phyloP scores from a whole-genome alignment of 495 filamentous ascomycete species.

The Rhypophila decipiens region DNA sequence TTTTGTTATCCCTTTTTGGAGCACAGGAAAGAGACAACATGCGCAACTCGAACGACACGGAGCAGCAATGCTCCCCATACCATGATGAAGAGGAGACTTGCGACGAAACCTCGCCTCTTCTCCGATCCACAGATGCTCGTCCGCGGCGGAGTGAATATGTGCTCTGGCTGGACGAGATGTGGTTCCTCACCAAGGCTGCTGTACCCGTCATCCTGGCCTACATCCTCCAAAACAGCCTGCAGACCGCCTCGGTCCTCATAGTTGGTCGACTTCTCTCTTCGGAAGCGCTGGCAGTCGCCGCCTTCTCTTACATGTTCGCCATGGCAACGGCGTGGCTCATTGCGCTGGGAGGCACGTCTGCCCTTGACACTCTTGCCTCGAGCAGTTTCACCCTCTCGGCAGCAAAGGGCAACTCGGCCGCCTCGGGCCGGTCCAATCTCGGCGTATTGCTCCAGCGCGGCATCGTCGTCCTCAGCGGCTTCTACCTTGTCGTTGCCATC shows the following conservation, averaged over 20 bases:
- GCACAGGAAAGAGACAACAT: neutral
- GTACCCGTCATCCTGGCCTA: constrained; percentile 85
- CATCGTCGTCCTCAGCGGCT: constrained; percentile 63
- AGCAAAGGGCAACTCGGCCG: constrained; percentile 25
- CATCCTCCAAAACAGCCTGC: constrained; percentile 79
- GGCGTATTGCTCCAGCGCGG: constrained; percentile 77
- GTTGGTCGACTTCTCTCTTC: constrained; percentile 66
- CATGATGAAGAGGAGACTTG: constrained; percentile 1
- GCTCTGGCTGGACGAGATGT: constrained; percentile 56
- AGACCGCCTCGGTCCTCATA: constrained; percentile 80
- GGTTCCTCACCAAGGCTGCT: constrained; percentile 59
- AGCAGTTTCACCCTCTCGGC: constrained; percentile 74
- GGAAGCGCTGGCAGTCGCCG: constrained; percentile 72
- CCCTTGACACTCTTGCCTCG: constrained; percentile 81
- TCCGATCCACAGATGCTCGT: neutral
- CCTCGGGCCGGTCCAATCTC: constrained; percentile 60
- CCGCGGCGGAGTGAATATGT: neutral
- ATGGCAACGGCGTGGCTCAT: constrained; percentile 88
- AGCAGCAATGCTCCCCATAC: neutral
- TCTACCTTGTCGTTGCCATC: constrained; percentile 70
- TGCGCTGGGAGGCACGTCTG: constrained; percentile 81
- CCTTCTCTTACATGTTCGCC: constrained; percentile 89
- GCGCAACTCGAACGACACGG: constrained; percentile 1
- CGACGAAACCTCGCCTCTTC: constrained; percentile 10
- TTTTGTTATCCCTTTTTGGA: neutral